These are phyloP conservation scores for Aaosphaeria pasadenensis DNA, from an alignment of 2,329 filamentous ascomycete genomes.

Conservation along the genomic window DNA sequence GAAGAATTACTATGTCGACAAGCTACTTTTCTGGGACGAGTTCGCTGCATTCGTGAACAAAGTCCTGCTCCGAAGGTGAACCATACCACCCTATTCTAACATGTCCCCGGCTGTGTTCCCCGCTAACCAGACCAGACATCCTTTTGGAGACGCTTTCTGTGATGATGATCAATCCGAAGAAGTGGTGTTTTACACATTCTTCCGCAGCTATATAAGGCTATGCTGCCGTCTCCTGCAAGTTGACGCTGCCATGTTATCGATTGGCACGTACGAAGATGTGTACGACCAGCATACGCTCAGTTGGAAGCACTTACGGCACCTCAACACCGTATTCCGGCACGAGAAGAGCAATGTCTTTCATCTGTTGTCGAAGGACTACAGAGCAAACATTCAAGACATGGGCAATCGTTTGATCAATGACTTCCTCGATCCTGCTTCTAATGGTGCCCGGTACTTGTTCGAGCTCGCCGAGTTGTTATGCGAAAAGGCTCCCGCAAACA, in stretches of 20 bases:
- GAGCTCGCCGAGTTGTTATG: constrained; percentile 17
- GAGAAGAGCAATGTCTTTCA: constrained; percentile 23
- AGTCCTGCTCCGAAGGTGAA: constrained; percentile 23
- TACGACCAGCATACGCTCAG: constrained; percentile 18
- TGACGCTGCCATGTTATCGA: constrained; percentile 21
- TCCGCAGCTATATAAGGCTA: constrained; percentile 25
- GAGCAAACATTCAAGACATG: constrained; percentile 16
- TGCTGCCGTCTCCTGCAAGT: constrained; percentile 23
- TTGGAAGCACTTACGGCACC: constrained; percentile 26
- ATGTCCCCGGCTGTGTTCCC: constrained; percentile 1
- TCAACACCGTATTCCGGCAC: constrained; percentile 19
- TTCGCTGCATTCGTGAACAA: constrained; percentile 24
- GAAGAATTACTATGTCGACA: constrained; percentile 23
- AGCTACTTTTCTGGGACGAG: constrained; percentile 33
- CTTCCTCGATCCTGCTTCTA: constrained; percentile 17
- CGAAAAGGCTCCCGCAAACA: constrained; percentile 11
- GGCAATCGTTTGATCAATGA: constrained; percentile 14
- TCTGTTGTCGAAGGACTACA: constrained; percentile 26
- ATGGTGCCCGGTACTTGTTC: constrained; percentile 24
- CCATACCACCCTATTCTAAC: too few relatives aligned
- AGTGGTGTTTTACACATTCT: constrained; percentile 22
- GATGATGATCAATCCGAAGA: constrained; percentile 18
- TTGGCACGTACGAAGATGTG: constrained; percentile 10
- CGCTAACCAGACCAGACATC: constrained; percentile 19
- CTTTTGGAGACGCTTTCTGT: constrained; percentile 25